These are phyloP conservation scores for Penicillium sp. DNA, from an alignment of 2,329 filamentous ascomycete species.

Conservation along the genomic window DNA sequence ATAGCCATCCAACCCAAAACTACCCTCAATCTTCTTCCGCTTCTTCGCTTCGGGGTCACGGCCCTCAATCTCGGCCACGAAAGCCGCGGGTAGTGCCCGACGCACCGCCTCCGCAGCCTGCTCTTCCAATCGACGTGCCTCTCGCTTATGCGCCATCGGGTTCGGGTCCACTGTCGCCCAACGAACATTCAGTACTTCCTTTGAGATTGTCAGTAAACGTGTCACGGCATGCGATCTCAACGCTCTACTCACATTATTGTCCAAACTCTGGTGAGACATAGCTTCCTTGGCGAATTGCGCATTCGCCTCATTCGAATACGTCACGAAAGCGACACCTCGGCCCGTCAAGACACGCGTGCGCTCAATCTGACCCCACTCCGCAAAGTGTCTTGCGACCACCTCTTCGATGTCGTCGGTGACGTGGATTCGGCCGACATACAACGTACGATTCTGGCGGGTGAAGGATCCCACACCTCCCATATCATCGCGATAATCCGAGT, in stretches of 20 bases:
- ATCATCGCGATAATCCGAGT: constrained; percentile 24
- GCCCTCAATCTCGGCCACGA: constrained; percentile 91
- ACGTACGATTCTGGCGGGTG: constrained; percentile 77
- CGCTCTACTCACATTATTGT: constrained; percentile 56
- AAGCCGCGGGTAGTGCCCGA: constrained; percentile 81
- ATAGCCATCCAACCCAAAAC: constrained; percentile 85
- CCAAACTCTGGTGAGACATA: constrained; percentile 90
- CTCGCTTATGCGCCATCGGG: constrained; percentile 87
- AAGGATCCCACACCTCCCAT: constrained; percentile 97
- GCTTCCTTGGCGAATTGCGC: constrained; percentile 90
- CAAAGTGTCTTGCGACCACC: constrained; percentile 88
- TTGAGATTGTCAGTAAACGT: neutral
- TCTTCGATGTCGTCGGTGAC: constrained; percentile 90
- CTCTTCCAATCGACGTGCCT: constrained; percentile 85
- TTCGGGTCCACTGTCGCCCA: constrained; percentile 98
- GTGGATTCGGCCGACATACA: constrained; percentile 92
- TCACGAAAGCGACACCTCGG: constrained; percentile 90
- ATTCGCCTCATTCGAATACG: constrained; percentile 86
- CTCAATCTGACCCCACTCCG: constrained; percentile 90
- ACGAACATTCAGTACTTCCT: constrained; percentile 88
- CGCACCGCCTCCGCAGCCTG: constrained; percentile 94
- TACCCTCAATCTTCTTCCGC: constrained; percentile 82
- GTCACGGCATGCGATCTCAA: neutral
- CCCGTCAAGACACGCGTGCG: constrained; percentile 82
- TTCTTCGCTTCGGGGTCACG: constrained; percentile 83